A percentile compares a stretch with the other conserved stretches of the same genome.
Conservation (phyloP, 2,329 filamentous ascomycete species). For the Hymenoscyphus linearis region DNA sequence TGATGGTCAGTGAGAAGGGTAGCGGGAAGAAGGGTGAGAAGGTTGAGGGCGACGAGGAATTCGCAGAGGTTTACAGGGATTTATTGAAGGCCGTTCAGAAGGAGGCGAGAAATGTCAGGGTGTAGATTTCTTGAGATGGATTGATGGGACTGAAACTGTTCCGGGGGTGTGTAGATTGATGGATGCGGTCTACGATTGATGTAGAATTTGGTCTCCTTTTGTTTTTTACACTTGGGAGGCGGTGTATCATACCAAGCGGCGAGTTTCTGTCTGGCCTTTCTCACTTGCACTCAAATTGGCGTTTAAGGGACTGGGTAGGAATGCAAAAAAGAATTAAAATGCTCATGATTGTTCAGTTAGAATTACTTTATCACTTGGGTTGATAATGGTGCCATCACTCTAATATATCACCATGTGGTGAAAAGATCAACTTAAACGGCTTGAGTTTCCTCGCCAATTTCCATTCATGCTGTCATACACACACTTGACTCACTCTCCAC, state of each 20-base stretch:
- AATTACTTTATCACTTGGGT: neutral
- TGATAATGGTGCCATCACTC: neutral
- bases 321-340: constrained; percentile 7
- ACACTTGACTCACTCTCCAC: neutral
- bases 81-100: constrained; percentile 62
- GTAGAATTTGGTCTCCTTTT: constrained; percentile 1
- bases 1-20: constrained; percentile 70
- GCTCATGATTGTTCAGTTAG: neutral
- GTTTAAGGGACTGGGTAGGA: constrained; percentile 10
- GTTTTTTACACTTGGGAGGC: constrained; percentile 4
- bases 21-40: constrained; percentile 34
- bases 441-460: neutral
- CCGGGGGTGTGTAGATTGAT: neutral
- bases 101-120: constrained; percentile 48
- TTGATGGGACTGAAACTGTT: neutral
- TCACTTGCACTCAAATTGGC: constrained; percentile 7
- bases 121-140: constrained; percentile 16
- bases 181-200: constrained; percentile 1
- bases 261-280: constrained; percentile 1
- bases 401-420: neutral
- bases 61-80: constrained; percentile 58
- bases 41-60: constrained; percentile 50
- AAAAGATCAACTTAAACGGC: neutral
- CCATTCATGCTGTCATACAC: neutral
- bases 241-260: constrained; percentile 13